Base-by-base conservation (phyloP, 306 rosid species). In the Rosa lucieae region DNA sequence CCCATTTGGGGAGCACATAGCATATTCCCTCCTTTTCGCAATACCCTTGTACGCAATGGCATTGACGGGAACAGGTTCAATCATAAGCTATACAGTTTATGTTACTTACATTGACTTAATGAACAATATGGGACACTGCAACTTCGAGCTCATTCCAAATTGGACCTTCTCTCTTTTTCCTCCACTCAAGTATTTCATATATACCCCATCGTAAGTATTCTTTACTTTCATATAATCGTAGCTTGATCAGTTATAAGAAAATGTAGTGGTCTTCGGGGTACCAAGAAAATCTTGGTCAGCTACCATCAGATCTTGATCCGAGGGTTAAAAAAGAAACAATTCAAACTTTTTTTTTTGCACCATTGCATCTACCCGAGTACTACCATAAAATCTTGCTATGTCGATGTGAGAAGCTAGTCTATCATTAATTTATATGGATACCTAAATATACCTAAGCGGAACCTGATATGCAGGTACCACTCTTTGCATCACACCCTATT, bases 51-150 rank as follows among this genome's bases (percentile, higher is more conserved):
- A 87, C 43, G 76, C 87, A 21, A 76, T 80, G 3, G 56, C 78
- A 29, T 14, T 76, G 61, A 79, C 89, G 2, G 48, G 70, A 37
- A 91, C 82, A 15, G 88, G 71, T 4, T 91, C 93, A 0, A 10
- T 89, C 3, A 70, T 0, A 0, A 79, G 82, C 2, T 21, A 82
- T 58, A 3, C 70, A 2, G 82, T 59, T 61, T 89, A 91, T 23
- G 20, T 89, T 4, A 75, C 78, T 6, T 91, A 74, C 68, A 83
- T 91, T 72, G 96, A 91, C 75, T 82, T 88, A 10, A 91, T 91
- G 96, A 89, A 91, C 81, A 91, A 89, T 12, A 72, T 91, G 89
- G 93, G 96, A 66, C 96, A 91, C 43, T 91, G 90, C 79, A 91
- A 91, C 77, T 84, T 91, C 51, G 93, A 91, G 82, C 2, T 89